Conservation (phyloP, 768 basidiomycete genomes). For the Cubamyces sp. region DNA sequence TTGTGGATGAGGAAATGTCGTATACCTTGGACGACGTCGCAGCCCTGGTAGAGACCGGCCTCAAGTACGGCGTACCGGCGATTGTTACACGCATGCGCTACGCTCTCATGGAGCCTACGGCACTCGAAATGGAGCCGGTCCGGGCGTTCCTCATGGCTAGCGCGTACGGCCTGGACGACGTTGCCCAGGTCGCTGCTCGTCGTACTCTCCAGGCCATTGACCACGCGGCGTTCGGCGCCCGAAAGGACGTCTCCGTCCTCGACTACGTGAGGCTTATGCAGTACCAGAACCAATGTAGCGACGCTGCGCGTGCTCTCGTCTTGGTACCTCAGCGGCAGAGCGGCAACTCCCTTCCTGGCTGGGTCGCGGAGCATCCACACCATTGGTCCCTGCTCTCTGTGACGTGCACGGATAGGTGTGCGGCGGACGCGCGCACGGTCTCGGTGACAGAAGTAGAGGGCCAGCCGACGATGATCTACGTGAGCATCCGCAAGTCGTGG, state of each 20-base stretch:
- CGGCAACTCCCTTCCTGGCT: conserved; percentile 1
- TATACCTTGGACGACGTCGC: neutral
- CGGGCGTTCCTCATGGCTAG: conserved; percentile 7
- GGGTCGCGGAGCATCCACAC: neutral
- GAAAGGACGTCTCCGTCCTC: neutral
- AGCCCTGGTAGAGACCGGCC: neutral
- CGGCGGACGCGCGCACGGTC: neutral
- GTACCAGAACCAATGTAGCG: neutral
- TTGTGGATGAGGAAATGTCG: neutral
- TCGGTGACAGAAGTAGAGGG: neutral
- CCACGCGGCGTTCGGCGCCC: neutral
- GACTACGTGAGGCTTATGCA: neutral
- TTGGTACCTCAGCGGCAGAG: neutral
- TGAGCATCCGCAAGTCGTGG: neutral
- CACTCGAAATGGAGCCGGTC: conserved; percentile 4
- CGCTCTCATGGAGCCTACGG: neutral
- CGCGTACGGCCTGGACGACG: neutral
- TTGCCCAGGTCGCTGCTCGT: conserved; percentile 1
- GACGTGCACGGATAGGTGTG: neutral
- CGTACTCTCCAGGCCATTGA: neutral
- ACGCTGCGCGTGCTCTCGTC: neutral
- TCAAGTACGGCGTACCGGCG: neutral
- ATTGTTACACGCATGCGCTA: neutral
- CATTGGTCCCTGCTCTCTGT: neutral
- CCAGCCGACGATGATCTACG: neutral